Base-by-base conservation (phyloP, 2,329 filamentous ascomycete genomes). In the Didymella pinodella region DNA sequence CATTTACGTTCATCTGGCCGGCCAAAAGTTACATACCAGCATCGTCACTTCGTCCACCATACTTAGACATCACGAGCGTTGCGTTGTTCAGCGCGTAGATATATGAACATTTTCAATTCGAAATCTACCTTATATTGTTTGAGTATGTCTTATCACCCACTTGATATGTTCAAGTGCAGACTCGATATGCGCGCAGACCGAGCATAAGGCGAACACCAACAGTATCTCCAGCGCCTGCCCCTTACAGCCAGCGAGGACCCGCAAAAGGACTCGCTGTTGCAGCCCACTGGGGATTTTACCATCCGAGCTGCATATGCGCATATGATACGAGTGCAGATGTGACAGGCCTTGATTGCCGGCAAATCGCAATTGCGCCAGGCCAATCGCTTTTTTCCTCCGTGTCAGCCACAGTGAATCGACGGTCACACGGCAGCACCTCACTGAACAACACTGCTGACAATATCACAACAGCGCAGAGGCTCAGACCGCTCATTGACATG, bases 131-230 rank as follows among this genome's bases (percentile, higher is more conserved):
- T 22, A 45, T 20, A 8, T n/a, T 14, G 2, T 7, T 16, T 29
- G 20, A 6, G 46, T 25, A 25, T 22, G 29, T 14, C 16, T 22
- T n/a, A 36, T 52, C 58, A 83, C 64, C 81, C 77, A 64, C 20
- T 22, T n/a, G 26, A 48, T 16, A 6, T 6, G 31, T 25, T 14
- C 18, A 32, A 11, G 18, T 29, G 50, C 25, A 25, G 16, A 1
- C 11, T 20, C 22, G 47, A 25, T 11, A 14, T 32, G 20, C 36
- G 20, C 34, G 48, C 12, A 48, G 28, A 22, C 22, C 5, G n/a
- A 53, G 22, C 47, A 16, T 8, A 31, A n/a, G 12, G 32, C 25
- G 49, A 14, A 25, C 46, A 31, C 38, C 46, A 38, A 47, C 41
- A 14, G 25, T 18, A 43, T 51, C 16, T 45, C 32, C 20, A 54